These are phyloP conservation scores for Amanita inopinata DNA, from an alignment of 768 basidiomycete genomes.

Conservation along the genomic window DNA sequence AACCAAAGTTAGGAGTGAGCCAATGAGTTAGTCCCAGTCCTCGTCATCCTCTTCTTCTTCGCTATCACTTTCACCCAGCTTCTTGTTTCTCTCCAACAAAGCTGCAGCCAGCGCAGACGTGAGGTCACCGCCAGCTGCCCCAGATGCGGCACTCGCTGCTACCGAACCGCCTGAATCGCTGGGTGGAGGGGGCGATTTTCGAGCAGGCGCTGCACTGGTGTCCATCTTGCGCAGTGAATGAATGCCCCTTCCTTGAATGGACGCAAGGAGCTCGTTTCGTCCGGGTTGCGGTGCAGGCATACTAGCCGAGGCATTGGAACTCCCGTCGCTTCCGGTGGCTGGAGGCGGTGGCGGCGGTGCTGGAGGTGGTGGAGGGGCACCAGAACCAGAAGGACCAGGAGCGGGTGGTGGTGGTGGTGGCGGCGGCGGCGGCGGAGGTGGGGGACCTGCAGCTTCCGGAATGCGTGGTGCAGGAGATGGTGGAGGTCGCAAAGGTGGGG, in stretches of 20 bases:
- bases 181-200: conserved; percentile 25
- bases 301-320: conserved; percentile 17
- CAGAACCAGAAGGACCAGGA: conserved; percentile 18
- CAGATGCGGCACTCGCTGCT: conserved; percentile 23
- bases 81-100: conserved; percentile 73
- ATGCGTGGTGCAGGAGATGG: conserved; percentile 26
- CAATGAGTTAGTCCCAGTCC: conserved; percentile 39
- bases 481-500: conserved; percentile 16
- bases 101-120: conserved; percentile 81
- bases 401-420: conserved; percentile 12
- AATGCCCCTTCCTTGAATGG: conserved; percentile 77
- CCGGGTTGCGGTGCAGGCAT: conserved; percentile 49
- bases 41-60: conserved; percentile 70
- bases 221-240: conserved; percentile 58
- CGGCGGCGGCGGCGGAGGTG: conserved; percentile 14
- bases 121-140: conserved; percentile 56
- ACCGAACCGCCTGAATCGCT: conserved; percentile 23
- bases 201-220: conserved; percentile 23
- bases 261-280: conserved; percentile 58
- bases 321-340: conserved; percentile 17
- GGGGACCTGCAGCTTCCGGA: conserved; percentile 25
- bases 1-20: background rate
- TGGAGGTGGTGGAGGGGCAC: conserved; percentile 11
- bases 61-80: conserved; percentile 79
- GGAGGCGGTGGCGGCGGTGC: conserved; percentile 31